A percentile compares a stretch with the other conserved stretches of the same genome.
Conservation (phyloP, 805 yeast species). For the Candida oleophila region DNA sequence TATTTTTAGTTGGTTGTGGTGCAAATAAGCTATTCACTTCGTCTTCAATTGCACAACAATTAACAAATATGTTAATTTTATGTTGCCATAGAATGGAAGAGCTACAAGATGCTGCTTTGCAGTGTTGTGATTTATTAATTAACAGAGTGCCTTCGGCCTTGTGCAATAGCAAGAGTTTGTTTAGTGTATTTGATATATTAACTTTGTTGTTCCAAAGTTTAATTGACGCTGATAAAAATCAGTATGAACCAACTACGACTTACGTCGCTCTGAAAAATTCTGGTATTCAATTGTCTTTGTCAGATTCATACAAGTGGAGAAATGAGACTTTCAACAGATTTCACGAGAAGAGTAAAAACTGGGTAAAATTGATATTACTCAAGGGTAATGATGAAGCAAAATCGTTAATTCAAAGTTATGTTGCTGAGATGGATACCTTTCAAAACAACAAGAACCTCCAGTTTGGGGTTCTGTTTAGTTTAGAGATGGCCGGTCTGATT, state of each 20-base stretch:
- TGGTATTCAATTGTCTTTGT: conserved; percentile 54
- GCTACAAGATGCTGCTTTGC: conserved; percentile 77
- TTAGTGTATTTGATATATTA: conserved; percentile 77
- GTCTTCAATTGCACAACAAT: conserved; percentile 58
- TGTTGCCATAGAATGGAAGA: conserved; percentile 78
- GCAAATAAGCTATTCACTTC: conserved; percentile 56
- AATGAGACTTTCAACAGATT: conserved; percentile 60
- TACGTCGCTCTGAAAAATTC: conserved; percentile 44
- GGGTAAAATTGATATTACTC: conserved; percentile 62
- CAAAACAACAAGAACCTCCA: conserved; percentile 41
- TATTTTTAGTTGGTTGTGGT: conserved; percentile 50
- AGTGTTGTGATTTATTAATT: conserved; percentile 70
- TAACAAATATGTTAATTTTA: conserved; percentile 62
- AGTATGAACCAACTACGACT: conserved; percentile 78
- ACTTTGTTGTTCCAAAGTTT: conserved; percentile 76
- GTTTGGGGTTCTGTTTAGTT: conserved; percentile 86
- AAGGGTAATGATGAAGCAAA: conserved; percentile 73
- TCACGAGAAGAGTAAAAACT: conserved; percentile 55
- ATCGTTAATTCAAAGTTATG: conserved; percentile 74
- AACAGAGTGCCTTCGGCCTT: conserved; percentile 70
- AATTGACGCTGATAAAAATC: conserved; percentile 78
- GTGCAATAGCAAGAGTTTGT: conserved; percentile 71
- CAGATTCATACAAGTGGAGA: conserved; percentile 80
- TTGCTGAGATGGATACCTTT: conserved; percentile 33
- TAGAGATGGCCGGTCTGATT: conserved; percentile 79